Percentiles rank a stretch among this genome's conserved stretches.
Evolutionary conservation across 1,139 yeast species (phyloP).

Genomic region (Saccharomycopsis hybrid): DNA sequence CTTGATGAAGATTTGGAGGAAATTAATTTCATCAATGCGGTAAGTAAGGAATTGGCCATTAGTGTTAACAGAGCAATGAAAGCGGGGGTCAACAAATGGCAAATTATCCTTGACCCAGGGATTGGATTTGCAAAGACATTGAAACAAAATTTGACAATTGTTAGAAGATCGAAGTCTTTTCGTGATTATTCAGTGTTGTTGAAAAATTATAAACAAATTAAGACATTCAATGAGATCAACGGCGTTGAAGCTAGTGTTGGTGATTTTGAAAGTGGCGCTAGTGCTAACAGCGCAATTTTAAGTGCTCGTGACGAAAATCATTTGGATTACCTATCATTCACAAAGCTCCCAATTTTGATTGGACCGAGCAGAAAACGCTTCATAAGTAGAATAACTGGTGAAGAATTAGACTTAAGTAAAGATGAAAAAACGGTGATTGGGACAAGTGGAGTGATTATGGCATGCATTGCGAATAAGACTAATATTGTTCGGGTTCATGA

Average conservation of each 20-base stretch:
- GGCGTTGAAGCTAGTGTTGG: too few species aligned
- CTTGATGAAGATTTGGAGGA: conserved; percentile 28
- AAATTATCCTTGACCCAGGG: conserved; percentile 88
- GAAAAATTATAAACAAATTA: conserved; percentile 22
- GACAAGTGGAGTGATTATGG: conserved; percentile 57
- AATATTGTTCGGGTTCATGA: conserved; percentile 91
- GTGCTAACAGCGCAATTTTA: conserved; percentile 15
- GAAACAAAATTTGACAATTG: conserved; percentile 59
- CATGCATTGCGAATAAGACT: conserved; percentile 66
- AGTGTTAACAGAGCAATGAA: conserved; percentile 52
- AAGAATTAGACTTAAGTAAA: conserved; percentile 19
- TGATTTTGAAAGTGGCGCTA: too few species aligned
- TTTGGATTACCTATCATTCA: conserved; percentile 32
- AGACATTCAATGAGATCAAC: conserved; percentile 27
- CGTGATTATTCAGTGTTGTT: conserved; percentile 41
- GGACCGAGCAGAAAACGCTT: conserved; percentile 90
- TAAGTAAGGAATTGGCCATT: conserved; percentile 58
- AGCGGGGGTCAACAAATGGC: conserved; percentile 80
- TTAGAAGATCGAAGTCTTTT: conserved; percentile 52
- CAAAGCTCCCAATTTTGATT: conserved; percentile 58
- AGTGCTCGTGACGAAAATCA: conserved; percentile 14
- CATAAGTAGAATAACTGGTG: conserved; percentile 62
- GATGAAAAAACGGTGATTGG: conserved; percentile 32
- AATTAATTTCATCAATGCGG: conserved; percentile 36
- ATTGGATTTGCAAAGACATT: conserved; percentile 83